Base-by-base conservation (phyloP, 2,329 filamentous ascomycete genomes). In the Penicillium aurantiogriseum region DNA sequence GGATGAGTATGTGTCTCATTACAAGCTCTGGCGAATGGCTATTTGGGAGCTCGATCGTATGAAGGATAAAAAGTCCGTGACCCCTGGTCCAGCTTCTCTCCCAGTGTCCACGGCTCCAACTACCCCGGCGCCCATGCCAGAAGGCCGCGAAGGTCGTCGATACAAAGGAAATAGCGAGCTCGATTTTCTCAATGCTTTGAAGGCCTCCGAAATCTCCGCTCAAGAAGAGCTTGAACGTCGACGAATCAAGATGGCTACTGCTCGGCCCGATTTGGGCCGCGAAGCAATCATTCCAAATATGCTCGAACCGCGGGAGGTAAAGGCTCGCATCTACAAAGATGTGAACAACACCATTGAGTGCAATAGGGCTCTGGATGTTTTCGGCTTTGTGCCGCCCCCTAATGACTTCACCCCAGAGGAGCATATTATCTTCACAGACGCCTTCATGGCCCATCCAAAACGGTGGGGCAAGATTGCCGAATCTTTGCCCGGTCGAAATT, bases 381-480 rank as follows among this genome's bases (percentile, higher is more conserved):
- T 79, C 50, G 73, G 71, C 2, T 81, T 79, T 57, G 52, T 76
- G 2, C 79, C 79, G 11, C 76, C 75, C 0, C 70, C 73, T 10
- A 78, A 81, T 51, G 76, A 81, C 56, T 81, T 81, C 60, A 79
- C 76, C 0, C 67, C 72, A 0, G 74, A 78, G 46, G 79, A 81
- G 64, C 78, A 81, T 54, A 69, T 72, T 31, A 68, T 69, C 2
- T 81, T 81, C 62, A 76, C 75, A 1, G 72, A 79, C 53, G 77
- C 78, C 17, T 81, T 80, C 61, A 77, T 79, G 71, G 70, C 74
- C 5, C 67, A 75, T 53, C 79, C 79, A 3, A 81, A 81, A 71
- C 79, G 77, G 69, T 81, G 79, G 77, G 78, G 79, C 23, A 79
- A 79, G 61, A 81, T 81, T 58, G 79, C 79, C 3, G 76, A 79